Conservation (phyloP, 441 rosid genomes). For the Euphorbia celastroides region DNA sequence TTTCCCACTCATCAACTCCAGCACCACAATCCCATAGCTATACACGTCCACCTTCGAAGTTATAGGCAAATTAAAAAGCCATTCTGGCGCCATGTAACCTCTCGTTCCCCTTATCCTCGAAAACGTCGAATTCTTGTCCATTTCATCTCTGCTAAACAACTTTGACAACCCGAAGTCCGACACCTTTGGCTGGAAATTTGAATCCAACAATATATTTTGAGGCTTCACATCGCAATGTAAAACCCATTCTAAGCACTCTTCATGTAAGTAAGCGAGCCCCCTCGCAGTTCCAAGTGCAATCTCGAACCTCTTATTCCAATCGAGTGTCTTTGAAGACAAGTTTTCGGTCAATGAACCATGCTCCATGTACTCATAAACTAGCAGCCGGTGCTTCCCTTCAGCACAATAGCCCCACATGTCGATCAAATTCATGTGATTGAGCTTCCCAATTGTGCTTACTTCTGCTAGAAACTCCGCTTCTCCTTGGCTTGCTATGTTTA, state of each 20-base stretch:
- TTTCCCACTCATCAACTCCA: slow-evolving; percentile 16
- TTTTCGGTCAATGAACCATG: not conserved
- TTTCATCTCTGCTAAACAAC: not conserved
- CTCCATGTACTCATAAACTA: not conserved
- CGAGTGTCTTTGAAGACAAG: not conserved
- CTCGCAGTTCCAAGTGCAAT: too few relatives aligned
- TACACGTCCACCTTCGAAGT: slow-evolving; percentile 17
- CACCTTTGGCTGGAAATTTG: too few relatives aligned
- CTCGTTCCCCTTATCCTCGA: slow-evolving; percentile 23
- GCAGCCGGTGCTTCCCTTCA: not conserved
- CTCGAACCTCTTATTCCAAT: slow-evolving; percentile 8
- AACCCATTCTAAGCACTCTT: too few relatives aligned
- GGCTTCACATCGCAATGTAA: too few relatives aligned
- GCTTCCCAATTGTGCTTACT: not conserved
- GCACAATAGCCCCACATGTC: slow-evolving; percentile 12
- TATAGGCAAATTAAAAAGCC: slow-evolving; percentile 15
- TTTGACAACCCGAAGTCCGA: too few relatives aligned
- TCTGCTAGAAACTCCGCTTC: not conserved
- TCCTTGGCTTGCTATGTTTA: not conserved
- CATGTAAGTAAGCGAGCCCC: too few relatives aligned
- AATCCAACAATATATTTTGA: too few relatives aligned
- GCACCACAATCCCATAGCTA: slow-evolving; percentile 9
- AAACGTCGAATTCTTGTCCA: not conserved
- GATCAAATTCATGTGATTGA: too few relatives aligned
- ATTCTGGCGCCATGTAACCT: slow-evolving; percentile 32